Evolutionary conservation across 345 rosid genomes (phyloP).

Genomic region (Conringia planisiliqua): DNA sequence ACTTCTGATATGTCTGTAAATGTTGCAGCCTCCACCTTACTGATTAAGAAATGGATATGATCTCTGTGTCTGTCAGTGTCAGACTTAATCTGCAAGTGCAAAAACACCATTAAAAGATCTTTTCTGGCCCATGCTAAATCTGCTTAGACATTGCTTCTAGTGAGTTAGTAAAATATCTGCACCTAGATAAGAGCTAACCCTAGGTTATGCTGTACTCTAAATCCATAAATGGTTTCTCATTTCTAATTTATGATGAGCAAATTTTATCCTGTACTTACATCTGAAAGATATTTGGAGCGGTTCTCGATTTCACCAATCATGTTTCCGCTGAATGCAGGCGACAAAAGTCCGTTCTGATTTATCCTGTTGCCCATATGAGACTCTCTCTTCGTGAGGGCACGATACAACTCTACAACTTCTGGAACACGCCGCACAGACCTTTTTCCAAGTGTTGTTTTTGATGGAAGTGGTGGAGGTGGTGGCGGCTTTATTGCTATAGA

Average conservation of each 20-base stretch:
- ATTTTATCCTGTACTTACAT: conserved; percentile 53
- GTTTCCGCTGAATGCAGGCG: conserved; percentile 44
- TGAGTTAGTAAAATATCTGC: background rate
- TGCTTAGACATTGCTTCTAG: background rate
- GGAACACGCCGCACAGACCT: conserved; percentile 75
- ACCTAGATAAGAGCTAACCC: background rate
- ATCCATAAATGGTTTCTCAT: background rate
- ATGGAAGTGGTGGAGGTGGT: conserved; percentile 76
- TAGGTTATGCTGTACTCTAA: background rate
- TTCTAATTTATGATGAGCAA: background rate
- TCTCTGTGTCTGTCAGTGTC: conserved; percentile 75
- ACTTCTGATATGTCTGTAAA: conserved; percentile 66
- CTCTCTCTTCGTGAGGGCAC: conserved; percentile 70
- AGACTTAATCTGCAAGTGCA: conserved; percentile 63
- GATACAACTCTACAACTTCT: conserved; percentile 78
- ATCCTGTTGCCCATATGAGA: conserved; percentile 44
- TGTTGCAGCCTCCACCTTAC: conserved; percentile 66
- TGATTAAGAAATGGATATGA: conserved; percentile 57
- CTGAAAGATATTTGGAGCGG: conserved; percentile 79
- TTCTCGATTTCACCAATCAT: conserved; percentile 99
- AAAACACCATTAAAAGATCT: conserved; percentile 7
- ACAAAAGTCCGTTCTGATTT: conserved; percentile 39
- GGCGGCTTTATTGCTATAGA: conserved; percentile 41
- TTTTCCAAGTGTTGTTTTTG: conserved; percentile 44
- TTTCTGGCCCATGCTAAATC: background rate